Evolutionary conservation across 2,329 filamentous ascomycete genomes (phyloP).

Genomic region (Neofusicoccum laricinum): DNA sequence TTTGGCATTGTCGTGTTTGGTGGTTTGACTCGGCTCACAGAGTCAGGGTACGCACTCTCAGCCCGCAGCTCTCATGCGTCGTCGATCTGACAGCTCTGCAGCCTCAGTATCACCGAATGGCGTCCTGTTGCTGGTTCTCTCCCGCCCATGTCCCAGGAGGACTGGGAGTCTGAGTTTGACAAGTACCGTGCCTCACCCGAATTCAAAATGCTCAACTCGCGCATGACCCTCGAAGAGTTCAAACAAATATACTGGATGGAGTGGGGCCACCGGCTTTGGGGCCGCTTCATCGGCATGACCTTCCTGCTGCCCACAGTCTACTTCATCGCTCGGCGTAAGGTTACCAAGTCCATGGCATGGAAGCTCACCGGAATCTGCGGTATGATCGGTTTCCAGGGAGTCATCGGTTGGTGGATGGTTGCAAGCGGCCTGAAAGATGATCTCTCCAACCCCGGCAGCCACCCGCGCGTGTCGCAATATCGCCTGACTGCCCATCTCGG

Average conservation of each 20-base stretch:
- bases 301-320: slow-evolving; percentile 87
- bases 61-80: not conserved
- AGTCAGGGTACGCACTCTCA: slow-evolving; percentile 71
- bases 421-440: slow-evolving; percentile 95
- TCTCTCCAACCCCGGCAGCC: slow-evolving; percentile 83
- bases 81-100: slow-evolving; percentile 38
- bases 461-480: slow-evolving; percentile 93
- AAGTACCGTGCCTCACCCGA: slow-evolving; percentile 93
- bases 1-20: slow-evolving; percentile 97
- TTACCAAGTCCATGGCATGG: slow-evolving; percentile 73
- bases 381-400: slow-evolving; percentile 90
- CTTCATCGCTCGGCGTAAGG: slow-evolving; percentile 76
- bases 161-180: slow-evolving; percentile 90
- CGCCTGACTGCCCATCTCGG: slow-evolving; percentile 84
- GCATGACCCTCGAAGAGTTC: slow-evolving; percentile 91
- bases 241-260: slow-evolving; percentile 99
- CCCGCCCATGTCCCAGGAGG: slow-evolving; percentile 71
- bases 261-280: slow-evolving; percentile 95
- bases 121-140: slow-evolving; percentile 89
- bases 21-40: slow-evolving; percentile 87
- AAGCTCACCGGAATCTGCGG: slow-evolving; percentile 79
- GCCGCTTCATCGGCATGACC: slow-evolving; percentile 82
- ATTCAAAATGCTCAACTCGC: slow-evolving; percentile 85
- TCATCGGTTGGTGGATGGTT: slow-evolving; percentile 99
- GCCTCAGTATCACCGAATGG: slow-evolving; percentile 98